Conservation (phyloP, 208 protist species). For the Borovskyia barvae region DNA sequence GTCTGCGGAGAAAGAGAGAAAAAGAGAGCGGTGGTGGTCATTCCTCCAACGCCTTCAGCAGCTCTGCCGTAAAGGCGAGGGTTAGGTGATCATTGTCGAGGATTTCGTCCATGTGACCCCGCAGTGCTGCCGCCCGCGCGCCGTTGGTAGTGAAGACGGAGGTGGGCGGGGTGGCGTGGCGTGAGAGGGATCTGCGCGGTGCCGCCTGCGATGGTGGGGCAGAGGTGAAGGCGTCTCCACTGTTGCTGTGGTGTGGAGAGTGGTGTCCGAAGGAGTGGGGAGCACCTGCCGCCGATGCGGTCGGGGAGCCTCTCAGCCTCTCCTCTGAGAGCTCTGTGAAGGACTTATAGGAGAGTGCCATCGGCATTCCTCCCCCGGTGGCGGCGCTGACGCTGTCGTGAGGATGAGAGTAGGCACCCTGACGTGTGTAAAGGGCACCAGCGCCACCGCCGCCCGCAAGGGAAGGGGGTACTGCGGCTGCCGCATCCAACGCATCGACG, state of each 20-base stretch:
- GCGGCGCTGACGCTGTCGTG: constrained; percentile 2
- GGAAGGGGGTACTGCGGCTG: constrained; percentile 5
- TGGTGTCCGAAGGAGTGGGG: constrained; percentile 2
- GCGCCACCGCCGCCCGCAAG: constrained; percentile 2
- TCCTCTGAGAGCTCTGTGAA: constrained; percentile 33
- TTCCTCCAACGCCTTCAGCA: constrained; percentile 37
- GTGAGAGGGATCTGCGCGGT: not conserved
- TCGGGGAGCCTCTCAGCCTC: constrained; percentile 12
- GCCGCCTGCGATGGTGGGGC: constrained; percentile 3
- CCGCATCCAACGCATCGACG: constrained; percentile 12
- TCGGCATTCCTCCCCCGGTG: constrained; percentile 4
- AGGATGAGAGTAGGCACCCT: constrained; percentile 9
- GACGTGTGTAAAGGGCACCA: constrained; percentile 16
- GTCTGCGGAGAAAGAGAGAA: no score
- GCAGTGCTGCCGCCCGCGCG: constrained; percentile 13
- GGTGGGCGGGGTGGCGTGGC: constrained; percentile 3
- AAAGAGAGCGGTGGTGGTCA: no score
- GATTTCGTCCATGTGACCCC: constrained; percentile 20
- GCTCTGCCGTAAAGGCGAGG: constrained; percentile 29
- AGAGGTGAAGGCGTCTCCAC: not conserved
- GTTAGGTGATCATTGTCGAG: constrained; percentile 34
- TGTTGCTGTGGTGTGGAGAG: constrained; percentile 14
- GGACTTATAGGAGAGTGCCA: constrained; percentile 26
- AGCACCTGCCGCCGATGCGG: not conserved
- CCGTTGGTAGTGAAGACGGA: constrained; percentile 20